Evolutionary conservation across 176 grass and related monocot species (phyloP).

Genomic region (Aegilops bicornis): DNA sequence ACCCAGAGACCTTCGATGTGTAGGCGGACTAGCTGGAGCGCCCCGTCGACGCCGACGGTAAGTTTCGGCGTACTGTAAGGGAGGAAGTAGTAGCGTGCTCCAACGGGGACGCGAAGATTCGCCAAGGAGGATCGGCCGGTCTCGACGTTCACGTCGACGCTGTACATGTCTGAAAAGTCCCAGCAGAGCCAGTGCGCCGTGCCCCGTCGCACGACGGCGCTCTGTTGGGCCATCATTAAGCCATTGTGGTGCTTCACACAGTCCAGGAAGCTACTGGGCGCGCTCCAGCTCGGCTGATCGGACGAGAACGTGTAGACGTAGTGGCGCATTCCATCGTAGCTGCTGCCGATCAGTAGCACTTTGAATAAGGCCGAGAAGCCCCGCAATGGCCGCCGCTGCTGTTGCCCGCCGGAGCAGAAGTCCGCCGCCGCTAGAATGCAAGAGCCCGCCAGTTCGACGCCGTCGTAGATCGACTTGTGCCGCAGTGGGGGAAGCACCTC

Average conservation of each 20-base stretch:
- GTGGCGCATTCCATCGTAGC: neutral
- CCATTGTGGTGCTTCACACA: neutral
- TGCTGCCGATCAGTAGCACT: neutral
- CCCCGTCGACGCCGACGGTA: neutral
- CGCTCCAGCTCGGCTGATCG: neutral
- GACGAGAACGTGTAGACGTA: neutral
- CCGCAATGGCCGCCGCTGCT: neutral
- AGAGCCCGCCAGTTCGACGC: neutral
- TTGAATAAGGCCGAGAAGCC: neutral
- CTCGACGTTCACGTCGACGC: neutral
- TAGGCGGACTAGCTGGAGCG: neutral
- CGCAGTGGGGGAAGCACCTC: neutral
- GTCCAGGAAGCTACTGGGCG: neutral
- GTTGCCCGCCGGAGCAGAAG: neutral
- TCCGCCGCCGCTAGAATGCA: neutral
- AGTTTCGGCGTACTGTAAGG: neutral
- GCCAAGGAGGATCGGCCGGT: neutral
- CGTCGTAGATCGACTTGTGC: no score
- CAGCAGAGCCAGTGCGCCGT: neutral
- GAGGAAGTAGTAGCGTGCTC: neutral
- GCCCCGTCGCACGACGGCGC: neutral
- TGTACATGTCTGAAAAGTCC: neutral
- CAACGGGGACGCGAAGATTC: neutral
- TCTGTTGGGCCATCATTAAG: neutral
- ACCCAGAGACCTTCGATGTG: neutral